Percentiles rank a stretch among this genome's conserved stretches.
These are phyloP conservation scores for Mallotus repandus DNA, from an alignment of 441 rosid genomes.

Conservation along the genomic window DNA sequence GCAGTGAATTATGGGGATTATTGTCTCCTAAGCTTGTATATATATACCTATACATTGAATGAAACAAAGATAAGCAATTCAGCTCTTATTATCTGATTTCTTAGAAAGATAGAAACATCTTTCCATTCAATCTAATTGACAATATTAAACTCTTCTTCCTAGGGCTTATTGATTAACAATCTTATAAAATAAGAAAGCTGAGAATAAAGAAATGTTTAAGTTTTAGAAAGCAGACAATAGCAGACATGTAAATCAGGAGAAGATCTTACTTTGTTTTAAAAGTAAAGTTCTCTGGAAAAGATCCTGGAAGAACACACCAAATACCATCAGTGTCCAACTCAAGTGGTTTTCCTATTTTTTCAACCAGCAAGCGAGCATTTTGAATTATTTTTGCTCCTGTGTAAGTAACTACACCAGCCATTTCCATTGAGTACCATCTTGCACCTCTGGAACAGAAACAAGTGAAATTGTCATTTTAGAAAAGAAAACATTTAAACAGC, in stretches of 20 bases:
- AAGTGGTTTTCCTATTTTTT: constrained; percentile 98
- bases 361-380: constrained; percentile 91
- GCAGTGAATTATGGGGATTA: too few species aligned
- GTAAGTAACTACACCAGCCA: constrained; percentile 99
- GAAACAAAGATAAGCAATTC: too few species aligned
- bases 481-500: constrained; percentile 20
- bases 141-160: background rate
- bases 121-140: too few species aligned
- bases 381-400: constrained; percentile 99
- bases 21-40: too few species aligned
- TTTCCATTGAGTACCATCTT: constrained; percentile 99
- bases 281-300: constrained; percentile 96
- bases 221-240: constrained; percentile 7
- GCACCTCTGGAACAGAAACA: constrained; percentile 75
- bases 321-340: constrained; percentile 99
- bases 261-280: constrained; percentile 82
- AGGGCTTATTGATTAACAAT: background rate
- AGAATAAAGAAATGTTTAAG: background rate
- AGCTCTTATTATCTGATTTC: too few species aligned
- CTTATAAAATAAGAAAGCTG: constrained; percentile 9
- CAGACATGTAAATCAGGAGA: constrained; percentile 5
- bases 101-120: too few species aligned
- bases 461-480: constrained; percentile 29
- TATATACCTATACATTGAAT: too few species aligned
- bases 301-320: constrained; percentile 97